A percentile compares a stretch with the other conserved stretches of the same genome.
These are phyloP conservation scores for Alopecurus myosuroides DNA, from an alignment of 176 grass and related monocot genomes.

Conservation along the genomic window DNA sequence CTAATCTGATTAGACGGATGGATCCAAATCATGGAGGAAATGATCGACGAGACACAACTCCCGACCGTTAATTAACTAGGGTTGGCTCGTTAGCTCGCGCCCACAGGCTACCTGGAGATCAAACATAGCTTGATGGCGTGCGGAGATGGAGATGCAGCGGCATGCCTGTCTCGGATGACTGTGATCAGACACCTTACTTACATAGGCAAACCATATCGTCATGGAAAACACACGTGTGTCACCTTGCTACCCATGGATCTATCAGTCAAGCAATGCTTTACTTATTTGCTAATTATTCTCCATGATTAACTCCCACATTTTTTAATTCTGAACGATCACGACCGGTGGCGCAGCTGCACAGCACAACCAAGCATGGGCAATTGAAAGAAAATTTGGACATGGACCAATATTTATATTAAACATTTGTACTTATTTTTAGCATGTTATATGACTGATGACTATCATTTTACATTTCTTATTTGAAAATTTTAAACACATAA, in stretches of 20 bases:
- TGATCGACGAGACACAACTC: not conserved
- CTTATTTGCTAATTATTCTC: slow-evolving; percentile 9
- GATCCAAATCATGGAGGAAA: too few species aligned
- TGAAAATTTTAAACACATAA: too few species aligned
- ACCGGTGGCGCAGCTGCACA: too few species aligned
- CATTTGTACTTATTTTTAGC: too few species aligned
- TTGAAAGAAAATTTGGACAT: too few species aligned
- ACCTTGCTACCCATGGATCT: not conserved
- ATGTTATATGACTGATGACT: too few species aligned
- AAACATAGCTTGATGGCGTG: too few species aligned
- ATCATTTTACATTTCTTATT: too few species aligned
- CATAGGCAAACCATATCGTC: not conserved
- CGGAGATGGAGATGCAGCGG: not conserved
- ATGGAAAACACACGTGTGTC: not conserved
- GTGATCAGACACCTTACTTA: not conserved
- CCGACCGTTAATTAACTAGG: not conserved
- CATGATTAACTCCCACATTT: slow-evolving; percentile 23
- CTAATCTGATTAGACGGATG: not conserved
- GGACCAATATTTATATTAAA: too few species aligned
- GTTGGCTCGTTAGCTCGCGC: not conserved
- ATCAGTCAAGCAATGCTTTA: not conserved
- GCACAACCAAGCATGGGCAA: too few species aligned
- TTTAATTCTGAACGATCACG: not conserved
- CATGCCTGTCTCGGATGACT: not conserved
- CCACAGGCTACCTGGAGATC: not conserved